Evolutionary conservation across 116 monocot species (phyloP).

Genomic region (Phalaenopsis hybrid): DNA sequence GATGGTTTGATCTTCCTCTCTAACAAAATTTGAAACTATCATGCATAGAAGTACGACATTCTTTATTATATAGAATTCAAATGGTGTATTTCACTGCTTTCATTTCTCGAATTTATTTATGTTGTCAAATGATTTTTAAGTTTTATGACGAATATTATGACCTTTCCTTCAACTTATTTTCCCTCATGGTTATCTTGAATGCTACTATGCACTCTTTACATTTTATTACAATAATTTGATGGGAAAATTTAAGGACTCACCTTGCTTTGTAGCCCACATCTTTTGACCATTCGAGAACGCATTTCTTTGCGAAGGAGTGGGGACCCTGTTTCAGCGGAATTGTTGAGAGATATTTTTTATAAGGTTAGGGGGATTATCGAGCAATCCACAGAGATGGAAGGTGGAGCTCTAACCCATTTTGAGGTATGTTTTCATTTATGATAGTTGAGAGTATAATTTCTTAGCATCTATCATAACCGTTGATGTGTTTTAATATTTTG

Average conservation of each 20-base stretch:
- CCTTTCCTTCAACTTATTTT: too few species aligned
- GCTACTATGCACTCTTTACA: too few species aligned
- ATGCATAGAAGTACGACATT: too few species aligned
- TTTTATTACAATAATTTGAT: neutral
- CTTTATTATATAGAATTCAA: too few species aligned
- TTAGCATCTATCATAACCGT: neutral
- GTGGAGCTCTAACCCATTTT: slow-evolving; percentile 78
- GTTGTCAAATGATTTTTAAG: too few species aligned
- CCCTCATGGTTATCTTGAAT: too few species aligned
- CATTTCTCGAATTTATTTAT: too few species aligned
- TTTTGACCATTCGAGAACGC: slow-evolving; percentile 79
- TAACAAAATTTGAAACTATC: too few species aligned
- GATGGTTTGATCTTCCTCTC: too few species aligned
- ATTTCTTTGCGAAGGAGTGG: slow-evolving; percentile 73
- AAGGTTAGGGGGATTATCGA: slow-evolving; percentile 51
- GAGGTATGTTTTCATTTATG: slow-evolving; percentile 46
- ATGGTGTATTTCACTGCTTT: too few species aligned
- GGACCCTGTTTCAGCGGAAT: slow-evolving; percentile 50
- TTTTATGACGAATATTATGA: too few species aligned
- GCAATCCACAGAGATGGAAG: slow-evolving; percentile 63
- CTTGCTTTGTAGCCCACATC: slow-evolving; percentile 65
- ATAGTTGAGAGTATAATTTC: neutral
- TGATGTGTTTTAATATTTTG: slow-evolving; percentile 1
- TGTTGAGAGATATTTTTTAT: slow-evolving; percentile 41
- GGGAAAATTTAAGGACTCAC: neutral